Conservation (phyloP, 2,329 filamentous ascomycete species). For the Xylaria sp. region DNA sequence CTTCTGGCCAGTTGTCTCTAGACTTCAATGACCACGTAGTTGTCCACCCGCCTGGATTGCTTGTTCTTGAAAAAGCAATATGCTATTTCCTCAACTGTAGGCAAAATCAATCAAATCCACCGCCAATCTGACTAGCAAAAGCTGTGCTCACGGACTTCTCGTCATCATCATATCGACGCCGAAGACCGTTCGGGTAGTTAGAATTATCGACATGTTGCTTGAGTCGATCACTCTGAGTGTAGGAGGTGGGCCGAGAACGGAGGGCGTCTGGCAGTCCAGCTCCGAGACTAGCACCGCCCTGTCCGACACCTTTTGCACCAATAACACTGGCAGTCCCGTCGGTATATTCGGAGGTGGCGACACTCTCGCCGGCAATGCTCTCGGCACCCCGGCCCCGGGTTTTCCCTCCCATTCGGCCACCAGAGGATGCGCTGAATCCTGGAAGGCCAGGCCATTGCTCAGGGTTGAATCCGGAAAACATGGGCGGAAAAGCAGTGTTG, state of each 20-base stretch:
- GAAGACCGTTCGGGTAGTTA: slow-evolving; percentile 68
- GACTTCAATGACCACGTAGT: slow-evolving; percentile 2
- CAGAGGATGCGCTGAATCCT: slow-evolving; percentile 57
- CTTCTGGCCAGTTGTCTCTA: slow-evolving; percentile 6
- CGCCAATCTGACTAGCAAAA: slow-evolving; percentile 91
- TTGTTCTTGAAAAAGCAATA: slow-evolving; percentile 7
- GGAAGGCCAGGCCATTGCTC: slow-evolving; percentile 87
- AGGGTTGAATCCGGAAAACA: slow-evolving; percentile 90
- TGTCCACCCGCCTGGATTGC: slow-evolving; percentile 3
- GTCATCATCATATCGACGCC: slow-evolving; percentile 81
- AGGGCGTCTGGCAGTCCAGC: slow-evolving; percentile 75
- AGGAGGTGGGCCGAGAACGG: slow-evolving; percentile 66
- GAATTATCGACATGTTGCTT: slow-evolving; percentile 85
- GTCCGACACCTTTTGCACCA: slow-evolving; percentile 72
- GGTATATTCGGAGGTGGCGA: slow-evolving; percentile 87
- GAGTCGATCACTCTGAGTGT: slow-evolving; percentile 84
- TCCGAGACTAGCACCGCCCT: slow-evolving; percentile 85
- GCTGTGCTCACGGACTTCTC: slow-evolving; percentile 95
- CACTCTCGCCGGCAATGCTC: slow-evolving; percentile 88
- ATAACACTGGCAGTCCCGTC: slow-evolving; percentile 80
- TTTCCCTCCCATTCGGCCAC: slow-evolving; percentile 67
- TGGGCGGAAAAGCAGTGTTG: slow-evolving; percentile 81
- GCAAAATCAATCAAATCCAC: slow-evolving; percentile 42
- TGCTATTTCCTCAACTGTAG: slow-evolving; percentile 14
- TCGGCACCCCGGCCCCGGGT: slow-evolving; percentile 68